A percentile compares a stretch with the other conserved stretches of the same genome.
Evolutionary conservation across 2,329 filamentous ascomycete species (phyloP).

Genomic region (Ramularia endophylla): DNA sequence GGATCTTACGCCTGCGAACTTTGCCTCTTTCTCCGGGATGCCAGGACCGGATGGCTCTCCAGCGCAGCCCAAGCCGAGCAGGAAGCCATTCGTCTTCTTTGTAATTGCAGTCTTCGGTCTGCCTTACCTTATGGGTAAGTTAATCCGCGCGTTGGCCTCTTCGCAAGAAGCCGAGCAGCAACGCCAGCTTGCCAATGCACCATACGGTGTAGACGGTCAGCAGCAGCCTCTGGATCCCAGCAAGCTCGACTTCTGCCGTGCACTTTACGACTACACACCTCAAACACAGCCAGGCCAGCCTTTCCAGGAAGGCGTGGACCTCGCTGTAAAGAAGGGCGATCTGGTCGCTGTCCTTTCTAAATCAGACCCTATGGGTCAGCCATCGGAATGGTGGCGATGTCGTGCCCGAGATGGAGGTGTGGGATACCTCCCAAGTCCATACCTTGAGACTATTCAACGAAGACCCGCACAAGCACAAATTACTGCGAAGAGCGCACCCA

Average conservation of each 20-base stretch:
- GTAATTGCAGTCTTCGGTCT: conserved; percentile 88
- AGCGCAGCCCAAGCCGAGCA: conserved; percentile 65
- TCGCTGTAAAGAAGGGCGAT: conserved; percentile 90
- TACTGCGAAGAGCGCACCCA: conserved; percentile 38
- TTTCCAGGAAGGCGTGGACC: conserved; percentile 63
- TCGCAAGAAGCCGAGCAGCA: conserved; percentile 79
- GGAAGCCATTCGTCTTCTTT: conserved; percentile 96
- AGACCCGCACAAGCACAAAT: conserved; percentile 43
- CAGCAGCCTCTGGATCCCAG: conserved; percentile 66
- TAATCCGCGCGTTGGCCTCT: conserved; percentile 77
- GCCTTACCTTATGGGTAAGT: conserved; percentile 94
- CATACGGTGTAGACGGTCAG: conserved; percentile 39
- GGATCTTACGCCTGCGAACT: conserved; percentile 81
- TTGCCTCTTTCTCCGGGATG: conserved; percentile 75
- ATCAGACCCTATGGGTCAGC: conserved; percentile 82
- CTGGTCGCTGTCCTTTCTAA: conserved; percentile 91
- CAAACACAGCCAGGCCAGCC: conserved; percentile 51
- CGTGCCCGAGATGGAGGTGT: conserved; percentile 82
- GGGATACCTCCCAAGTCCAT: conserved; percentile 87
- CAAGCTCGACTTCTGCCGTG: conserved; percentile 93
- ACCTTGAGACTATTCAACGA: conserved; percentile 70
- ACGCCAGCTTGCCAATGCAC: conserved; percentile 48
- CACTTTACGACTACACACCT: conserved; percentile 89
- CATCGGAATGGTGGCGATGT: conserved; percentile 97
- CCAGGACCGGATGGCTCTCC: conserved; percentile 60